Evolutionary conservation across 2,329 filamentous ascomycete species (phyloP), one percentile per base, ranked within the genome.

Genomic region (Arachnopeziza araneosa): DNA sequence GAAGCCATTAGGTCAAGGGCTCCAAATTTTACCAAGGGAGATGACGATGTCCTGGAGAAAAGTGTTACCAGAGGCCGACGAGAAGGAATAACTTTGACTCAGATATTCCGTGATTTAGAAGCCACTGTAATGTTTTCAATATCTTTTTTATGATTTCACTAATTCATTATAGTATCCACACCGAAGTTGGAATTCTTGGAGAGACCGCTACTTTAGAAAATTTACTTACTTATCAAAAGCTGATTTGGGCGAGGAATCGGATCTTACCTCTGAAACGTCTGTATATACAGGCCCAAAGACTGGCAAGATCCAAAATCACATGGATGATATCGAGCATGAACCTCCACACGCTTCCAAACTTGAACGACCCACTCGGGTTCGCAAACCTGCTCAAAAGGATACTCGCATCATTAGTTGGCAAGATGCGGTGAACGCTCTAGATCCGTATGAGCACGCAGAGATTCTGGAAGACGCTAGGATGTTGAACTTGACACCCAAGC

Each of bases 401-500:
- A 64, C 68, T 9, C 64, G 59, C 44, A 63, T 71, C 10, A 60
- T 71, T 24, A 68, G 61, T 59, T 72, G 70, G 70, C 63, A 64
- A n/a, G 63, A 71, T 49, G 69, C 69, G n/a, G 64, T 68, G 21
- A 63, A 67, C 26, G 58, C 61, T 9, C 23, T 68, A 9, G 70
- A 72, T 54, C 68, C 68, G 26, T 62, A 64, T 23, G 52, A 69
- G 17, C 66, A 71, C 53, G 67, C 66, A n/a, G 66, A 62, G 19
- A 63, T 72, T 21, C 44, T 68, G 14, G 58, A 67, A 30, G 69
- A 71, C 58, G 60, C 61, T n/a, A 58, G 53, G 30, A 50, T 22
- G 48, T 57, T 50, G 26, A 64, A 65, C 17, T 44, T 44, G 56
- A 52, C 32, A 58, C 51, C 55, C 12, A 52, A 52, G 24, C 19